Base-by-base conservation (phyloP, 495 filamentous ascomycete genomes). In the Penicillium roqueforti region DNA sequence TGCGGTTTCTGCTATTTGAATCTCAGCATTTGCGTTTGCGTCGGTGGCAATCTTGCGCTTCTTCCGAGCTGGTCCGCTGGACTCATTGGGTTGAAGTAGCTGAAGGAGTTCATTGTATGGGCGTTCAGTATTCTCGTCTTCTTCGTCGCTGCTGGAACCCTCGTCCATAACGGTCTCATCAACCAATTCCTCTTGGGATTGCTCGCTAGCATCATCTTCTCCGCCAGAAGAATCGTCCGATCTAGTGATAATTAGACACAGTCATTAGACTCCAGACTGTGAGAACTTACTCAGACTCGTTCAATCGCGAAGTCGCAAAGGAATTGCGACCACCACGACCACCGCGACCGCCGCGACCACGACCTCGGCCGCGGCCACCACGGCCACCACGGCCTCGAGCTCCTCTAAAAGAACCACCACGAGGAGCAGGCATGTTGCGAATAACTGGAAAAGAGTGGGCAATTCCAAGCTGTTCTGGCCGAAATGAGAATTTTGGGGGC, bases 21-120 rank as follows among this genome's bases (percentile, higher is more conserved):
- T 59, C 26, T 51, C 54, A 13, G 62, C 55, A 6, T 56, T 41
- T 5, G 48, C 29, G 19, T 56, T 41, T 5, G 48, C 29, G 19
- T 57, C 49, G 32, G 77, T 76, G 16, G 79, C 73, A 25, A 89
- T 59, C 62, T 89, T 92, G 61, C 87, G 76, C 68, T 79, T 80
- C 66, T 92, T 95, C 10, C 77, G 69, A 53, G 73, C 79, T 47
- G 83, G 83, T 41, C 73, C 78, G 18, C 76, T 74, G 6, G 78
- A 70, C 13, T 84, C 78, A 23, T 72, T 60, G 29, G 75, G 40
- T 38, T 74, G 71, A 25, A 91, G 70, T 40, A 84, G 78, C 57
- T 87, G 79, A 63, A 91, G 75, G 25, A 90, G 70, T 56, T 83
- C 81, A 55, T 81, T 79, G 59, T 90, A 90, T 1, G 87, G 77